phyloP scores from a whole-genome alignment of 345 rosid species.

The Angophora floribunda region DNA sequence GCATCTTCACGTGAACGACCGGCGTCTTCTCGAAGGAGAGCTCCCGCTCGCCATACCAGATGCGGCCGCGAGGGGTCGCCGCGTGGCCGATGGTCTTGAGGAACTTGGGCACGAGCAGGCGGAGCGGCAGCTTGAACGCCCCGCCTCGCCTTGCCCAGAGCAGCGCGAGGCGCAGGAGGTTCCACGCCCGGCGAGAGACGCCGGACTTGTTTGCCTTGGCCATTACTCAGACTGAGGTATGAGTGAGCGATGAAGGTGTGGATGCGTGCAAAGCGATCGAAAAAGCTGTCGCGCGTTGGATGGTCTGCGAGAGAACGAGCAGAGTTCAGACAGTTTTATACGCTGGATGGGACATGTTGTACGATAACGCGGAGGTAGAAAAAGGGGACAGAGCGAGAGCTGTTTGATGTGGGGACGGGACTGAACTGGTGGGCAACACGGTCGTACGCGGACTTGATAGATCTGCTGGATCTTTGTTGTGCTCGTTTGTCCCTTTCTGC shows the following conservation, averaged over 20 bases:
- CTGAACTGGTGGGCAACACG: neutral
- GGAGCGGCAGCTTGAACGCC: conserved; percentile 42
- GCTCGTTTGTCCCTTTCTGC: neutral
- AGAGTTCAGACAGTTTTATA: neutral
- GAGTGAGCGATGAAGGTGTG: neutral
- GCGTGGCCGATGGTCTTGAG: conserved; percentile 28
- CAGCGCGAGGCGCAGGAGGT: conserved; percentile 44
- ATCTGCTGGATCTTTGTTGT: neutral
- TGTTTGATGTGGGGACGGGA: neutral
- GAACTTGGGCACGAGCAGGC: conserved; percentile 26
- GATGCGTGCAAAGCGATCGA: neutral
- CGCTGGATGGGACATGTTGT: neutral
- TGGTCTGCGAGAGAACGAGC: neutral
- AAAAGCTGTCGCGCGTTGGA: neutral
- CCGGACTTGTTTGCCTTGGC: neutral
- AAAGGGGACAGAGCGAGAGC: neutral
- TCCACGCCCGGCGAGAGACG: conserved; percentile 38
- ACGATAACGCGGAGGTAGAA: neutral
- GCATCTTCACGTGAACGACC: conserved; percentile 54
- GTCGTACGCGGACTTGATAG: neutral
- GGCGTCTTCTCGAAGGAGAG: conserved; percentile 89
- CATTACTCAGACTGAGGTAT: neutral
- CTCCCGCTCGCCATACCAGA: conserved; percentile 48
- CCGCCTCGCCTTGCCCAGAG: conserved; percentile 73
- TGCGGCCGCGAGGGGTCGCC: conserved; percentile 5